Evolutionary conservation across 345 rosid species (phyloP).

Genomic region (Lumnitzera littorea): DNA sequence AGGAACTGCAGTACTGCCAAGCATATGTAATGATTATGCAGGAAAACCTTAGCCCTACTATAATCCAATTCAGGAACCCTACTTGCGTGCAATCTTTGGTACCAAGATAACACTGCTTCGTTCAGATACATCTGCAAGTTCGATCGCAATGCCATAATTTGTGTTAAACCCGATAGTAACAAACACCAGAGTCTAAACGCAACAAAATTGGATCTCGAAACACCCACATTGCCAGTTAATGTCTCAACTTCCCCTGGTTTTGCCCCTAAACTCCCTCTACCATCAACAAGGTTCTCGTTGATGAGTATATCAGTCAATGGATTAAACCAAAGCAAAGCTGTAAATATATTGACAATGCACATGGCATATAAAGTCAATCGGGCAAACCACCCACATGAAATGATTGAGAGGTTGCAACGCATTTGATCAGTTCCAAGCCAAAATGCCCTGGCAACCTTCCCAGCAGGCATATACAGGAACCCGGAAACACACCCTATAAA

Average conservation of each 20-base stretch:
- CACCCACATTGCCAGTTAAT: conserved; percentile 63
- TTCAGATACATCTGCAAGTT: conserved; percentile 87
- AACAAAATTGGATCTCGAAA: conserved; percentile 32
- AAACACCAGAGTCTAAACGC: conserved; percentile 50
- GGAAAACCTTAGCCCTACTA: conserved; percentile 86
- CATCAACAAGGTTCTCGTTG: conserved; percentile 18
- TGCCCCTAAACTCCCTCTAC: conserved; percentile 4
- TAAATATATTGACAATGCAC: conserved; percentile 33
- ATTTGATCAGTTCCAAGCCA: conserved; percentile 96
- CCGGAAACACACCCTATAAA: conserved; percentile 62
- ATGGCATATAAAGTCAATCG: conserved; percentile 50
- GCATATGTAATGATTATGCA: conserved; percentile 83
- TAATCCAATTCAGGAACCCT: conserved; percentile 83
- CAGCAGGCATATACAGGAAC: conserved; percentile 62
- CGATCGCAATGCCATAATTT: conserved; percentile 55
- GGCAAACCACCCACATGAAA: conserved; percentile 77
- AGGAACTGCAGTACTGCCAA: conserved; percentile 69
- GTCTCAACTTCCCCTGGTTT: conserved; percentile 13
- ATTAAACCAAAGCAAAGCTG: conserved; percentile 80
- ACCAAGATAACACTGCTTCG: conserved; percentile 86
- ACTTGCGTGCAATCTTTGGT: conserved; percentile 83
- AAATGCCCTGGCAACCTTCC: conserved; percentile 69
- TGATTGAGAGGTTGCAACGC: conserved; percentile 46
- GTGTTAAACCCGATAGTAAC: conserved; percentile 46
- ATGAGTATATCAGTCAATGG: conserved; percentile 55